A percentile compares a stretch with the other conserved stretches of the same genome.
These are phyloP conservation scores for Talaromyces sp. DNA, from an alignment of 2,329 filamentous ascomycete genomes.

Conservation along the genomic window DNA sequence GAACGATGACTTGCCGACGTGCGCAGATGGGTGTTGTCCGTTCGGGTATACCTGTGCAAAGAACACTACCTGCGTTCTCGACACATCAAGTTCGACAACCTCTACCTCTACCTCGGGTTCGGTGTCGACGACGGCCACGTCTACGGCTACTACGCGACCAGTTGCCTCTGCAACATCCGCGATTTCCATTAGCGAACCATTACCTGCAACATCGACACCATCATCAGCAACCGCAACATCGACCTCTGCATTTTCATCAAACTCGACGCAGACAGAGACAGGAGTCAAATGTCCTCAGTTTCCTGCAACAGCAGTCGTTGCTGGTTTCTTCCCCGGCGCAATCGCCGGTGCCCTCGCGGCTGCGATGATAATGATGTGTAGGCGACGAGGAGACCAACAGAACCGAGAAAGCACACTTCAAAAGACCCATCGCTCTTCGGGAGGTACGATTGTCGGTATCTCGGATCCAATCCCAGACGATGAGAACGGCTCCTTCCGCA, in stretches of 20 bases:
- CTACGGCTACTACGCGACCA: conserved; percentile 13
- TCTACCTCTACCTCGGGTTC: conserved; percentile 18
- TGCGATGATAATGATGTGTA: conserved; percentile 46
- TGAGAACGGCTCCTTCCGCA: conserved; percentile 36
- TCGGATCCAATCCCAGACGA: conserved; percentile 42
- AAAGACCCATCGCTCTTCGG: conserved; percentile 25
- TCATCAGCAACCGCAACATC: conserved; percentile 18
- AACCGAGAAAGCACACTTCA: background rate
- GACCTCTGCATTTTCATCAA: conserved; percentile 19
- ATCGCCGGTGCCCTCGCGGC: conserved; percentile 47
- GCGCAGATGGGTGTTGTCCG: conserved; percentile 42
- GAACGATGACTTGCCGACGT: conserved; percentile 37
- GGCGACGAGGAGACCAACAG: conserved; percentile 25
- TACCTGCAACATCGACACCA: conserved; percentile 4
- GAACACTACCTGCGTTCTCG: conserved; percentile 25
- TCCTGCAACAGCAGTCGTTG: conserved; percentile 38
- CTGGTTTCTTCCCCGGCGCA: conserved; percentile 45
- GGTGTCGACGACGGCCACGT: conserved; percentile 18
- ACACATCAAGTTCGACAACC: conserved; percentile 22
- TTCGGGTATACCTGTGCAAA: conserved; percentile 43
- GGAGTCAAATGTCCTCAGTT: conserved; percentile 33
- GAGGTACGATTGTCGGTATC: conserved; percentile 32
- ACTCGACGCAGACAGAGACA: conserved; percentile 17
- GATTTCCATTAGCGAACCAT: background rate
- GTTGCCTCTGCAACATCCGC: conserved; percentile 15